Evolutionary conservation across 2,329 filamentous ascomycete genomes (phyloP), one percentile per base, ranked within the genome.

Genomic region (Aspergillus persii): DNA sequence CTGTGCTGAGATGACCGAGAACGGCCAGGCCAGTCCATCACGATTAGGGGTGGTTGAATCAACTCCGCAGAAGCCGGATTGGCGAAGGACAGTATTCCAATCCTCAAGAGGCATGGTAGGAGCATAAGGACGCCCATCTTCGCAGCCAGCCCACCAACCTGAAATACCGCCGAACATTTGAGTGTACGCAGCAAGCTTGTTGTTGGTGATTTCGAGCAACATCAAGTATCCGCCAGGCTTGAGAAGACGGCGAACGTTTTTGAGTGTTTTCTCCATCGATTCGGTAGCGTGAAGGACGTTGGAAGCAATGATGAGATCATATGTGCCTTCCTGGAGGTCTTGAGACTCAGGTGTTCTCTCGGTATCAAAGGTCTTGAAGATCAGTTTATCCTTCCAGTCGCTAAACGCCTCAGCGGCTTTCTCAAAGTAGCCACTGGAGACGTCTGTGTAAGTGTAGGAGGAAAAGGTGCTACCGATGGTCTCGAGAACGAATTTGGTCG

Each of bases 401-500:
- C 61, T 50, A 50, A 79, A 76, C 0, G 56, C 53, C 29, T 70
- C 67, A 5, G 62, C 54, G 0, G 74, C 76, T 4, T 69, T 67
- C 15, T 71, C 68, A 55, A 82, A 80, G 67, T 80, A 80, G 8
- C 71, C 76, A 2, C 67, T 52, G 0, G 76, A 78, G 15, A 80
- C 72, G 57, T 82, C 80, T 0, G 81, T 82, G 66, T 72, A 83
- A 0, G 74, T 77, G 64, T 82, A 82, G 1, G 65, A 68, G 5
- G 63, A 62, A 36, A 73, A 76, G 4, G n/a, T 29, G 2, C 63
- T 15, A 1, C 66, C 71, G 12, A 80, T 61, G 5, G 55, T 52
- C 3, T 65, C 56, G 3, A 82, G 64, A 7, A 81, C 66, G 2
- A 55, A 57, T 3, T 70, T 65, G 0, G 80, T 82, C 0, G 78